phyloP scores from a whole-genome alignment of 345 rosid genomes.

The Arabidopsis arenosa region DNA sequence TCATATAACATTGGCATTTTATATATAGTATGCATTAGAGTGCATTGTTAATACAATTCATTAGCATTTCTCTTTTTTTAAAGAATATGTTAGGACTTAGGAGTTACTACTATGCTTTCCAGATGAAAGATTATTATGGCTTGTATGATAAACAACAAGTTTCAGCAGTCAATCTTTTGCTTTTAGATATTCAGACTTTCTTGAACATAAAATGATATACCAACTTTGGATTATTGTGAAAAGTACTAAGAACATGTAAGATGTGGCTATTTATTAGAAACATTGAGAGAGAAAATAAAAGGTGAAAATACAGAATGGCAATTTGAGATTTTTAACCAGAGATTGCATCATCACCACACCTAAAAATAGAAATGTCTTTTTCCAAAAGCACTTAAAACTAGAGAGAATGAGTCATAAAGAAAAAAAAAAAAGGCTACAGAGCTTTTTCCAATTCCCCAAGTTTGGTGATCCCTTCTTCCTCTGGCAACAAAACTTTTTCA shows the following conservation, averaged over 20 bases:
- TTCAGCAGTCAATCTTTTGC: background rate
- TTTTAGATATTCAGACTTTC: background rate
- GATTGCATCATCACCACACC: constrained; percentile 25
- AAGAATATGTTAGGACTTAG: background rate
- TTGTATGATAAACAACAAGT: background rate
- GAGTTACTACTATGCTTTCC: no score
- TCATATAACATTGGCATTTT: background rate
- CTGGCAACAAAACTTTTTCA: constrained; percentile 42
- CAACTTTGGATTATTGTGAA: constrained; percentile 1
- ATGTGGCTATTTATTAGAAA: constrained; percentile 40
- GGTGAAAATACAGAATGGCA: constrained; percentile 20
- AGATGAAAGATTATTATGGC: background rate
- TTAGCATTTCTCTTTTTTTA: background rate
- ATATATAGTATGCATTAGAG: background rate
- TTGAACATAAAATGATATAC: background rate
- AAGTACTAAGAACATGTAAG: background rate
- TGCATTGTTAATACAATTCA: background rate
- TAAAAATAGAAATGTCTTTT: constrained; percentile 9
- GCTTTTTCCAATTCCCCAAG: constrained; percentile 5
- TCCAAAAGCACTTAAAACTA: constrained; percentile 5
- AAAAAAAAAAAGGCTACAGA: constrained; percentile 7
- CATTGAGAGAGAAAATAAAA: constrained; percentile 6
- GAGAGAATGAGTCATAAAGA: constrained; percentile 13
- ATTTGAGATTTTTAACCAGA: constrained; percentile 19
- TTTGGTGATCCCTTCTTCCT: constrained; percentile 34